Percentiles rank a stretch among this genome's conserved stretches.
Evolutionary conservation across 2,329 filamentous ascomycete genomes (phyloP).

Genomic region (Periglandula ipomoeae): DNA sequence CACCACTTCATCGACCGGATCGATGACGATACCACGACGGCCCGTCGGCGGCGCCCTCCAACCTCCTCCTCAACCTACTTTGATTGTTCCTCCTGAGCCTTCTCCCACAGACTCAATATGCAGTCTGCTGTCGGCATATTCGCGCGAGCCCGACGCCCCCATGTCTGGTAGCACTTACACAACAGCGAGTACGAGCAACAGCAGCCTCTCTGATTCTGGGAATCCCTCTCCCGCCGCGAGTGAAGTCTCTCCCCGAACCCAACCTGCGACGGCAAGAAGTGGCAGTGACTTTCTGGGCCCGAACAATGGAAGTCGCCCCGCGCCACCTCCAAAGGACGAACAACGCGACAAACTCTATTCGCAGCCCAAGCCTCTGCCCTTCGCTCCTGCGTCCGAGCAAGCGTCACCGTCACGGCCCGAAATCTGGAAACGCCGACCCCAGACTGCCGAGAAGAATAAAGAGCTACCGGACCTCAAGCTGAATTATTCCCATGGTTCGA

Average conservation of each 20-base stretch:
- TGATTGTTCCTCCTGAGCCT: constrained; percentile 14
- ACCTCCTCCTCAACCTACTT: constrained; percentile 5
- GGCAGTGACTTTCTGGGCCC: background rate
- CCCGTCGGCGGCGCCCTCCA: constrained; percentile 17
- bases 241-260: background rate
- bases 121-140: constrained; percentile 48
- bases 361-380: constrained; percentile 7
- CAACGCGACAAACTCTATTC: constrained; percentile 8
- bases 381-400: constrained; percentile 12
- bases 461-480: constrained; percentile 41
- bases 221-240: background rate
- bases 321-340: constrained; percentile 18
- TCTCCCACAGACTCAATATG: constrained; percentile 42
- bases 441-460: constrained; percentile 37
- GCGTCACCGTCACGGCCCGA: constrained; percentile 23
- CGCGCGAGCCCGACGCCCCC: constrained; percentile 33
- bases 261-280: background rate
- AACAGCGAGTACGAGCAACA: constrained; percentile 4
- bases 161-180: constrained; percentile 7
- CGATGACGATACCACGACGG: constrained; percentile 28
- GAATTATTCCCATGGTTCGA: constrained; percentile 40
- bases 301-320: constrained; percentile 2
- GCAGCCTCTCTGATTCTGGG: background rate
- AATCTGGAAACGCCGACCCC: constrained; percentile 42
- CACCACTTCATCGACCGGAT: constrained; percentile 8